Base-by-base conservation (phyloP, 2,329 filamentous ascomycete species). In the Botrytis pseudocinerea region DNA sequence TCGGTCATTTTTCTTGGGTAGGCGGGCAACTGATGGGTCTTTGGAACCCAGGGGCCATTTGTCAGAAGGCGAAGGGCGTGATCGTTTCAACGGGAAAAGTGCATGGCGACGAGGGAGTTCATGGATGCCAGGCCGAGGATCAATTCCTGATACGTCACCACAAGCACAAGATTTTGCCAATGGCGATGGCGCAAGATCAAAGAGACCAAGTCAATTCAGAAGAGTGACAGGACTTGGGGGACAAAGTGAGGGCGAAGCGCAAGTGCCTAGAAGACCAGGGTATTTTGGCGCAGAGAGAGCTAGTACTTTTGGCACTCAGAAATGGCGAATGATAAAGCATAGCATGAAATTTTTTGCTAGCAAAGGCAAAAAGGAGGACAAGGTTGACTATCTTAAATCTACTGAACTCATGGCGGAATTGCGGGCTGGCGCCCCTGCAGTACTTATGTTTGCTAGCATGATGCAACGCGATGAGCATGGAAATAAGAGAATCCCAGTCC, bases 401-500 rank as follows among this genome's bases (percentile, higher is more conserved):
- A 94, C 96, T 2, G 96, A 99, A 82, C 86, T 99, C 64, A 95
- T 99, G 89, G 96, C 96, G 1, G 96, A 99, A 82, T 85, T 99
- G 54, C 89, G 96, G 66, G 97, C 96, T 61, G 96, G 94, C 71
- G 94, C 95, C 1, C 96, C 96, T 5, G 96, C 96, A 38, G 96
- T 95, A 32, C 85, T 99, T 73, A 97, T 99, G 82, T 85, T 99
- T 70, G 96, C 96, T 12, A 98, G 95, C 80, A 98, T 98, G 93
- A 96, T 98, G 78, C 96, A 98, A 83, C 89, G 96, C 73, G 96
- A 99, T 78, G 96, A 99, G 82, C 93, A 98, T 78, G 94, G 95
- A 66, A 96, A 97, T 82, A 96, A 93, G 83, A 91, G 95, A 74
- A 97, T 99, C 73, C 96, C 96, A 0, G 94, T 99, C 70, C 88